These are phyloP conservation scores for Combretum micranthum DNA, from an alignment of 345 rosid genomes.

Conservation along the genomic window DNA sequence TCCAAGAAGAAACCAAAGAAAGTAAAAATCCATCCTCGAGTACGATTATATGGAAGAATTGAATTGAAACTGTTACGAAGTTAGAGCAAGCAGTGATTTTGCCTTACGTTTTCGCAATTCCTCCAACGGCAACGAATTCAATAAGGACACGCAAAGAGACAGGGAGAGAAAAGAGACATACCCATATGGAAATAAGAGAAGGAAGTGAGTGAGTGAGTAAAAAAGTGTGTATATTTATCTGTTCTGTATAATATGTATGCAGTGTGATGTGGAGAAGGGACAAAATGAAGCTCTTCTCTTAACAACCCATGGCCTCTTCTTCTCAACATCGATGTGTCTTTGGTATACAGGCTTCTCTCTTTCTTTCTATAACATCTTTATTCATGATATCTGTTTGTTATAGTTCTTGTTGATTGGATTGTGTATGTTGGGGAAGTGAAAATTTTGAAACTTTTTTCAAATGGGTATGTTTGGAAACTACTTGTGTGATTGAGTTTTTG, in stretches of 20 bases:
- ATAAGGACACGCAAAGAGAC: too few relatives aligned
- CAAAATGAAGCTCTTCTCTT: slow-evolving; percentile 57
- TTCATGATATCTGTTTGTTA: background rate
- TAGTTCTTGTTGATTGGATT: slow-evolving; percentile 5
- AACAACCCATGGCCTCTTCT: slow-evolving; percentile 70
- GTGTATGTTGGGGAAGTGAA: background rate
- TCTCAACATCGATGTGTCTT: slow-evolving; percentile 98
- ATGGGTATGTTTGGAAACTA: background rate
- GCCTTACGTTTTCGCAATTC: too few relatives aligned
- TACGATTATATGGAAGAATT: too few relatives aligned
- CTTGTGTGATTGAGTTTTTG: slow-evolving; percentile 1
- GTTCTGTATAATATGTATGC: background rate
- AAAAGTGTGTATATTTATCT: background rate
- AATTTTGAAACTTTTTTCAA: background rate
- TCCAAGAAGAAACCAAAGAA: too few relatives aligned
- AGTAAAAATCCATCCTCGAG: too few relatives aligned
- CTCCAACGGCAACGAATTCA: slow-evolving; percentile 1
- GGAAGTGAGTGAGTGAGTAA: too few relatives aligned
- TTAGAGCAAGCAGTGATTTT: too few relatives aligned
- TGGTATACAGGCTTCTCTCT: slow-evolving; percentile 35
- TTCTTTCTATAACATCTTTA: background rate
- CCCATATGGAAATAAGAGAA: too few relatives aligned
- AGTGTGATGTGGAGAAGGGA: slow-evolving; percentile 23
- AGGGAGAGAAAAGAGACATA: too few relatives aligned
- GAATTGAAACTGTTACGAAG: too few relatives aligned